Percentiles rank a stretch among this genome's conserved stretches.
phyloP scores from a whole-genome alignment of 345 rosid genomes.

The Salix suchowensis region DNA sequence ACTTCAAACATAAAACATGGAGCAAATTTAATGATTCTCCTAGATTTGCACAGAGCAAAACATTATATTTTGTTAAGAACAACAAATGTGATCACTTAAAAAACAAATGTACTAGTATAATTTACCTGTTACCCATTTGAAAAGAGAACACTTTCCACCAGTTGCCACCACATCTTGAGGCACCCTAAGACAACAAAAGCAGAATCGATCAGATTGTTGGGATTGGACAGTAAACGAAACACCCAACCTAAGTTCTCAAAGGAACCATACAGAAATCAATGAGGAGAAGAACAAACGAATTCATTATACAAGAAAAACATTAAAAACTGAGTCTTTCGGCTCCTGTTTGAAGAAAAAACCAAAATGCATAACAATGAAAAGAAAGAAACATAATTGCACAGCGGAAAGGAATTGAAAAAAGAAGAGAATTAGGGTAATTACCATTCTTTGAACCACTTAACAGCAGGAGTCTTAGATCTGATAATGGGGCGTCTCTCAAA shows the following conservation, averaged over 20 bases:
- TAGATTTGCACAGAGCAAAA: background rate
- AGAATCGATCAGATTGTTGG: background rate
- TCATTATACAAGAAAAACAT: background rate
- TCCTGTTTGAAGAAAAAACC: background rate
- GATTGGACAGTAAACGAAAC: background rate
- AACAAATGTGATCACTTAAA: background rate
- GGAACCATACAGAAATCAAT: background rate
- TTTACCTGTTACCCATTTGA: constrained; percentile 84
- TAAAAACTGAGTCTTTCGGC: background rate
- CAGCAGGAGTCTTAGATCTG: constrained; percentile 70
- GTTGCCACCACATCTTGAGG: constrained; percentile 95
- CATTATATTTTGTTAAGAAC: background rate
- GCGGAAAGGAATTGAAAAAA: background rate
- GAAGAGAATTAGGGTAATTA: constrained; percentile 19
- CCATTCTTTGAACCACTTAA: constrained; percentile 85
- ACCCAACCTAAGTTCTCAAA: background rate
- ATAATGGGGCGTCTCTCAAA: constrained; percentile 73
- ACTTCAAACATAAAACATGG: too few relatives aligned
- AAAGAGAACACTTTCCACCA: constrained; percentile 81
- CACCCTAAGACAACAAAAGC: constrained; percentile 49
- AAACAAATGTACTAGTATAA: background rate
- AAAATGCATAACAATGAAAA: background rate
- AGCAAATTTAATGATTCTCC: background rate
- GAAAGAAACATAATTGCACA: background rate
- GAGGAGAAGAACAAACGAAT: background rate